These are phyloP conservation scores for Solanum clarkiae DNA, from an alignment of 257 asterid genomes.

Conservation along the genomic window DNA sequence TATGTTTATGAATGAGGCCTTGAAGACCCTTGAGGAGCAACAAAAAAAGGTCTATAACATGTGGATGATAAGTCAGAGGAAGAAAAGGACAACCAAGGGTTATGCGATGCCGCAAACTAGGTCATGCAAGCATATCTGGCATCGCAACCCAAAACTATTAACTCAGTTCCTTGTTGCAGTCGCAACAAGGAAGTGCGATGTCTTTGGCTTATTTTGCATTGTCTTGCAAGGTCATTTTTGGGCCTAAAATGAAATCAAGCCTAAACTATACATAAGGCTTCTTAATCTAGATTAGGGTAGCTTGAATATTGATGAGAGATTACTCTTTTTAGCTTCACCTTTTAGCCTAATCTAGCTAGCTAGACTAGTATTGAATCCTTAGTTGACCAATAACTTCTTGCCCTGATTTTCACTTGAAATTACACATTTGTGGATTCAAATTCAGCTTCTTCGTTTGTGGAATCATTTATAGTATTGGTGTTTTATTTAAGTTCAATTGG, in stretches of 20 bases:
- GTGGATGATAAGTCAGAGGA: neutral
- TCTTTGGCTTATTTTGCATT: neutral
- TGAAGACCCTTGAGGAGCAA: neutral
- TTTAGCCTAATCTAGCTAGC: neutral
- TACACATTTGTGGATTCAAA: neutral
- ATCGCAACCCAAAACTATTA: neutral
- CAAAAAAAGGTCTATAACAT: neutral
- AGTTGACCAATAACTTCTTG: neutral
- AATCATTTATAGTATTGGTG: neutral
- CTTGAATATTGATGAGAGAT: neutral
- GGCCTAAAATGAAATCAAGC: neutral
- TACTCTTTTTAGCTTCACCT: neutral
- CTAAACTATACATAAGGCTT: neutral
- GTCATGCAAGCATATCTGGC: neutral
- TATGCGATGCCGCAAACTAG: neutral
- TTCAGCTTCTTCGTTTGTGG: neutral
- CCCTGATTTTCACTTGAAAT: neutral
- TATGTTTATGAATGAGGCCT: neutral
- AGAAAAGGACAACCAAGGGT: neutral
- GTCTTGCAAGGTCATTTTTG: neutral
- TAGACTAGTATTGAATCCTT: neutral
- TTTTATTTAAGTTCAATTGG: neutral
- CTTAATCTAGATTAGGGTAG: neutral
- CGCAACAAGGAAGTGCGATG: neutral
- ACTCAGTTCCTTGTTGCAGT: neutral